Conservation (phyloP, 768 basidiomycete genomes). For the Mycena alexandri region DNA sequence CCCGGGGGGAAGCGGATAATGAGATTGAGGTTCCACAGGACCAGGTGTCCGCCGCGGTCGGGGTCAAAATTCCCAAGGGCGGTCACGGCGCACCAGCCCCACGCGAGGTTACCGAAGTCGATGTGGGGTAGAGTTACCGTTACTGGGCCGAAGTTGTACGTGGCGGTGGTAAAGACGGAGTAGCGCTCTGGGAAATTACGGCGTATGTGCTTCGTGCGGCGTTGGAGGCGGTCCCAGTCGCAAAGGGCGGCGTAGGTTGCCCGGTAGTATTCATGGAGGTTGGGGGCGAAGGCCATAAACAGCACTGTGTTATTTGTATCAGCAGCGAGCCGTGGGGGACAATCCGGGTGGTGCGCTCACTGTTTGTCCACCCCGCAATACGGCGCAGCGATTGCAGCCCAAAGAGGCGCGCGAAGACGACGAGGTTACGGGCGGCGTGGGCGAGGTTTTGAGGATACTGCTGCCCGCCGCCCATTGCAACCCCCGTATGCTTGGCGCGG, state of each 20-base stretch:
- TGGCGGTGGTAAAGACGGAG: conserved; percentile 3
- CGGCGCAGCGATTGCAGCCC: not conserved
- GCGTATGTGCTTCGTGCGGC: not conserved
- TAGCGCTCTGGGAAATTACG: not conserved
- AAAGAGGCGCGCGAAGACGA: too few relatives aligned
- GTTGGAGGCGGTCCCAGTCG: too few relatives aligned
- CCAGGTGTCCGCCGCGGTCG: not conserved
- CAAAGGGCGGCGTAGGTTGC: too few relatives aligned
- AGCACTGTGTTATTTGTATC: not conserved
- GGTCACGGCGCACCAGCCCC: conserved; percentile 1
- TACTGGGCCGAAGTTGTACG: too few relatives aligned
- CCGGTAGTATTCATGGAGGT: not conserved
- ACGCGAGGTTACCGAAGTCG: conserved; percentile 4
- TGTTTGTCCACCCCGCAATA: conserved; percentile 12
- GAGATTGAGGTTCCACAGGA: too few relatives aligned
- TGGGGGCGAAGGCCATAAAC: not conserved
- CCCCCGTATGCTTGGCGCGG: too few relatives aligned
- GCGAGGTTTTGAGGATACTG: not conserved
- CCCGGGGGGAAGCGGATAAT: too few relatives aligned
- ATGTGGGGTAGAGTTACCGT: not conserved
- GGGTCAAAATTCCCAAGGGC: not conserved
- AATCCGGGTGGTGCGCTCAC: too few relatives aligned
- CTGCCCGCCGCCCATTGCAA: conserved; percentile 9
- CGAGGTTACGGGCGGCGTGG: too few relatives aligned
- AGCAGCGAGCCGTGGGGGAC: not conserved